Base-by-base conservation (phyloP, 768 basidiomycete species). In the Tephrocybe sp. region DNA sequence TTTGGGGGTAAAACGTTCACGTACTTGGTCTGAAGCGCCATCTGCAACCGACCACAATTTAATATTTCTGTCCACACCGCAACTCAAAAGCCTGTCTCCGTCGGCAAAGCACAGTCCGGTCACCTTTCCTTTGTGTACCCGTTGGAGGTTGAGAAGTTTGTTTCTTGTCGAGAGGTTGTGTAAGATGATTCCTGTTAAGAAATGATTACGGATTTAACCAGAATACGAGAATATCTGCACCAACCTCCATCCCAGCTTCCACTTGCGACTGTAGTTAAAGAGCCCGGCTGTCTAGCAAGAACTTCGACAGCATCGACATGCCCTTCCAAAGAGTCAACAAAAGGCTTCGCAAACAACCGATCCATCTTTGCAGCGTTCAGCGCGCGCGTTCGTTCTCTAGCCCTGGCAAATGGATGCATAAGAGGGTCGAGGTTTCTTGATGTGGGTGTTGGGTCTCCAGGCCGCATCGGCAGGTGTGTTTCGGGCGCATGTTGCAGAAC, bases 361-460 rank as follows among this genome's bases (percentile, higher is more conserved):
- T 98, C 96, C 79, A 99, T 90, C 73, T 99, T 99, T 12, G 88
- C 89, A 2, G 97, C 97, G 56, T 94, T 96, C 40, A 98, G 66
- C 2, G 97, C 97, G 52, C 97, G 85, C 17, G 84, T 94, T 30
- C 96, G 90, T 72, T 99, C 97, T 45, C 97, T 75, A 4, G 93
- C 89, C 18, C 89, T 86, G 0, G 94, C 79, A 67, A 99, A 98
- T 2, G 97, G 97, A 63, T 99, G 97, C 70, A 93, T 85, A n/a
- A 93, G 74, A 0, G 96, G 94, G 65, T 98, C 86, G 38, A 98
- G 81, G 69, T 99, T 99, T 46, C 97, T 80, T 7, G 90, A 90
- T 3, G 85, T 84, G 0, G 95, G 96, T 0, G 89, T 90, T 12
- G 91, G 88, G 61, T 94, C 90, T 20, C 93, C 90, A 9, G 81